Base-by-base conservation (phyloP, 805 yeast genomes). In the Saccharomycopsis oosterbeekiorum region DNA sequence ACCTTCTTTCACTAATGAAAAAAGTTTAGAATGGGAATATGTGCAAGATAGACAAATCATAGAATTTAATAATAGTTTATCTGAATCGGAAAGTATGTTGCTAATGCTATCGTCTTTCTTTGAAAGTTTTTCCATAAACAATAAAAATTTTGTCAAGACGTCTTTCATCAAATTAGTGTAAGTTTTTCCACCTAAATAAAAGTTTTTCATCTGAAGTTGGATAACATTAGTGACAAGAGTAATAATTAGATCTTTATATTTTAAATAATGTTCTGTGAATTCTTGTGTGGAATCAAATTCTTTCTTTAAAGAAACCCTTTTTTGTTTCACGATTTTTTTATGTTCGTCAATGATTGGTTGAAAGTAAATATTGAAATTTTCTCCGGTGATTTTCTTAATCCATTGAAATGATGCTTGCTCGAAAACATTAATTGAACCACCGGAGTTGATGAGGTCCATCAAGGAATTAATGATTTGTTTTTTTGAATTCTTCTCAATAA, bases 31-130 rank as follows among this genome's bases (percentile, higher is more conserved):
- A 17, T 11, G 21, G 29, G 58, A 43, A 24, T 50, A 60, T n/a
- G 37, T 26, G 39, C 65, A 62, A 10, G 61, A 62, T 55, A 57
- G 34, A 42, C 65, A 62, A 14, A 62, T 47, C 50, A 58, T 56
- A 14, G 65, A 47, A 21, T 53, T 53, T 26, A 62, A 36, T 15
- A 62, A 37, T 26, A 62, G 55, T 11, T 41, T n/a, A 19, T 62
- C 65, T 10, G 61, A 57, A 34, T 62, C 57, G 2, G 60, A 40
- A 14, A 62, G 50, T 12, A 51, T 42, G 4, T 17, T 26, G 39
- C 47, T 56, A 8, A 15, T 59, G 37, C 24, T 34, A 15, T 34
- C n/a, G 6, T 24, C 34, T 19, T 21, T 11, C 21, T 36, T 37
- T n/a, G 40, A 12, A 19, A 34, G 24, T 10, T 54, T 54, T 29